Evolutionary conservation across 768 basidiomycete genomes (phyloP), one percentile per base, ranked within the genome.

Genomic region (Amanita pseudoporphyria): DNA sequence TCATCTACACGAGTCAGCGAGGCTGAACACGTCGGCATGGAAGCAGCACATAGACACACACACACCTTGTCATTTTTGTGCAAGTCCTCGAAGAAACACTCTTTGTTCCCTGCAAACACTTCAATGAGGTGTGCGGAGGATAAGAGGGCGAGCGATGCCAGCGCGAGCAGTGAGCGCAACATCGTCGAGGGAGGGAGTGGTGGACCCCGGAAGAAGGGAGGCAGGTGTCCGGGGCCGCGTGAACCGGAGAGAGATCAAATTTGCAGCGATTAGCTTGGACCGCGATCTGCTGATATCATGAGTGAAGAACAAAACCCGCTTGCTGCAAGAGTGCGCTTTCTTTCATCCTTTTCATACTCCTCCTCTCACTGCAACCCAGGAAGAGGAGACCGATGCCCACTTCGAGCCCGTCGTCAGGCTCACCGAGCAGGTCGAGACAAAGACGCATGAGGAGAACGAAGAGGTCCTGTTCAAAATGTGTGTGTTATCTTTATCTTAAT

Each of bases 401-500:
- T 98, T 92, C 68, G 94, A 96, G 70, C 96, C 96, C 45, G 89
- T 98, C 53, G 85, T 96, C 73, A 89, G 81, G 69, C 87, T 98
- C 68, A 95, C 92, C 6, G 87, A 99, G 68, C 83, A 90, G 64
- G 88, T 99, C 54, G 89, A 93, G 64, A 85, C 83, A 50, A 94
- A 94, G 81, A 98, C 95, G 6, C 71, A 77, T 62, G 96, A 99
- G 67, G 96, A 98, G 64, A 84, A 95, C 58, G 96, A 99, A 67
- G 78, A 87, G 24, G 79, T 84, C 24, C 70, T 87, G 55, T 97
- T 97, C 82, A 98, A 98, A 76, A 89, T 97, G 95, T 94, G 60
- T 62, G 88, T 75, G 88, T 75, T 36, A 44, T 60, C 53, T 52
- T 18, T 45, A 16, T 35, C 37, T 53, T 62, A 52, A 62, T 64